Base-by-base conservation (phyloP, 257 asterid genomes). In the Lycium barbarum region DNA sequence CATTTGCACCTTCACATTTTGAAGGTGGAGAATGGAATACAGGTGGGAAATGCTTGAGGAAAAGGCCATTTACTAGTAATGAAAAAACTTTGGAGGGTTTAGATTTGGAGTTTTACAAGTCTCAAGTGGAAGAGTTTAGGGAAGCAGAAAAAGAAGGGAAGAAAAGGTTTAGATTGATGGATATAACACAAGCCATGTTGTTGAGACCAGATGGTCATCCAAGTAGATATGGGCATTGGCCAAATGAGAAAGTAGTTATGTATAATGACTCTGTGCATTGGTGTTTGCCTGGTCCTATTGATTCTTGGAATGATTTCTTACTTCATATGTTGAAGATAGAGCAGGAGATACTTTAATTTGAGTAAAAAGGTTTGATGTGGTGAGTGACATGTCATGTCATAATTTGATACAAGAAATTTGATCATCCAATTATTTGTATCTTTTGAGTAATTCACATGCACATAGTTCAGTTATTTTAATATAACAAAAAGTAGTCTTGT, bases 121-220 rank as follows among this genome's bases (percentile, higher is more conserved):
- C 71, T 2, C 83, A 84, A 76, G 7, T 84, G 40, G 38, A 76
- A 58, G 79, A 84, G 45, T 58, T 76, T 45, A 13, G 26, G 36
- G 17, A 45, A 45, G 86, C 74, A 7, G 13, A 84, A n/a, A 74
- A 38, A 40, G 20, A 15, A 22, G 79, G 83, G 11, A 26, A 22
- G 38, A 55, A 73, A 47, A 84, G 9, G 13, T 84, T 54, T 74
- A 84, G 79, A 59, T 76, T 84, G 79, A 87, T 93, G 15, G 97
- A 93, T 79, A 87, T 90, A 38, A 92, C 95, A 36, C 85, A 73
- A 78, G 83, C 91, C 1, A 93, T 92, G 97, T 7, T 88, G 71
- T 20, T 93, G 91, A 85, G 97, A 89, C 92, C 93, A 57, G 95
- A 93, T 22, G 97, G 97, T 35, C 97, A 93, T 78, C 95, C 97